Conservation (phyloP, 805 yeast species). For the Kregervanrija delftensis region DNA sequence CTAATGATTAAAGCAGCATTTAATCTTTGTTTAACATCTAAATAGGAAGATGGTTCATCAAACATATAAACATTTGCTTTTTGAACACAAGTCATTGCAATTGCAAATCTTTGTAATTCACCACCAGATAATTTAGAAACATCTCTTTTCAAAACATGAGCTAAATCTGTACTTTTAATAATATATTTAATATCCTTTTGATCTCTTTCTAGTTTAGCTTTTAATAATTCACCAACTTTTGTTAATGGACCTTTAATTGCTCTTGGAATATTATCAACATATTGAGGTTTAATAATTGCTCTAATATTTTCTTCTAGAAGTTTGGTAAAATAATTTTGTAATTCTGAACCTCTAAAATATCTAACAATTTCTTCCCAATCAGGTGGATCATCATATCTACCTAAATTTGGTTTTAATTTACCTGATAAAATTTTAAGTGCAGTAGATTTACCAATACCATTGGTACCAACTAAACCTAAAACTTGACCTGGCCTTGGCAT, state of each 20-base stretch:
- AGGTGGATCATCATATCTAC: constrained; percentile 92
- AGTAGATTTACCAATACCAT: constrained; percentile 98
- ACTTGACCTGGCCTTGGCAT: constrained; percentile 99
- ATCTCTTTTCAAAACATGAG: constrained; percentile 76
- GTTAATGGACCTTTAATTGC: constrained; percentile 88
- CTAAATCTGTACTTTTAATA: constrained; percentile 66
- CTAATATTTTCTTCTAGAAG: constrained; percentile 88
- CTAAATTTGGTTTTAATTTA: constrained; percentile 94
- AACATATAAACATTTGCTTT: constrained; percentile 96
- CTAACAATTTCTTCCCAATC: constrained; percentile 92
- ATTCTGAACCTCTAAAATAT: constrained; percentile 93
- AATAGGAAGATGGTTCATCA: constrained; percentile 97
- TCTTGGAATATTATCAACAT: constrained; percentile 95
- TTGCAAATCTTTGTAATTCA: constrained; percentile 96
- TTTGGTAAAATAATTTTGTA: constrained; percentile 93
- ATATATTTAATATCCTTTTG: constrained; percentile 48
- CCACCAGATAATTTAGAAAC: constrained; percentile 93
- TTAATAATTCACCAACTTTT: constrained; percentile 79
- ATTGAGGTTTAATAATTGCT: constrained; percentile 98
- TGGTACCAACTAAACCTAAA: constrained; percentile 93
- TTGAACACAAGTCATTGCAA: constrained; percentile 96
- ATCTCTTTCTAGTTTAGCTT: constrained; percentile 64
- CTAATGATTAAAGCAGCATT: constrained; percentile 95
- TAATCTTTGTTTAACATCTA: constrained; percentile 98
- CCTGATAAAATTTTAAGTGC: constrained; percentile 96